Evolutionary conservation across 306 rosid species (phyloP).

Genomic region (Rosa chinensis): DNA sequence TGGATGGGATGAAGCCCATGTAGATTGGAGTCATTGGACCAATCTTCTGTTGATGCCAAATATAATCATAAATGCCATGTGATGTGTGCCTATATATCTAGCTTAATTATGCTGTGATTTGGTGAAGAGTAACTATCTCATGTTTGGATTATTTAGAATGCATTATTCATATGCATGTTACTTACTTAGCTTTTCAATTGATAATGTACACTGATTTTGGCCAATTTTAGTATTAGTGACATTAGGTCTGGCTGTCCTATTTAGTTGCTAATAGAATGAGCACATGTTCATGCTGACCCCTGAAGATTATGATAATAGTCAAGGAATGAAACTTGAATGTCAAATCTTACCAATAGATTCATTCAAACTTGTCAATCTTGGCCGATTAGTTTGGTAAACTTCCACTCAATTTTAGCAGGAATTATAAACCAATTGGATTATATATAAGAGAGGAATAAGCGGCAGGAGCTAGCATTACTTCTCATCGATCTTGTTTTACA

Average conservation of each 20-base stretch:
- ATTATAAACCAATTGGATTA: not conserved
- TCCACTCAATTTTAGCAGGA: not conserved
- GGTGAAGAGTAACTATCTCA: not conserved
- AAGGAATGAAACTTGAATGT: not conserved
- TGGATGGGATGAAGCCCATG: constrained; percentile 12
- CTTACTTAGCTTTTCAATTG: not conserved
- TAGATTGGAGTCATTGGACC: not conserved
- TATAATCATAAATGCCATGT: not conserved
- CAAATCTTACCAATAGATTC: not conserved
- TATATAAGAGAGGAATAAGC: constrained; percentile 5
- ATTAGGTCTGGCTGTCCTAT: not conserved
- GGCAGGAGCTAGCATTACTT: not conserved
- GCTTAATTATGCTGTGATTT: not conserved
- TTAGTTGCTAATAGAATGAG: not conserved
- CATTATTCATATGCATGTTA: not conserved
- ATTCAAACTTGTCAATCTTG: not conserved
- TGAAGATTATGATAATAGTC: not conserved
- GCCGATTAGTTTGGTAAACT: not conserved
- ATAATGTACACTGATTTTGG: not conserved
- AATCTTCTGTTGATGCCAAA: not conserved
- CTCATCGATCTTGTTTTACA: not conserved
- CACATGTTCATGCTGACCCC: not conserved
- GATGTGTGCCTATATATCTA: not conserved
- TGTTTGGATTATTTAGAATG: not conserved
- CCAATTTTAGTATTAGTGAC: not conserved